Base-by-base conservation (phyloP, 805 yeast genomes). In the Metschnikowia aberdeeniae region DNA sequence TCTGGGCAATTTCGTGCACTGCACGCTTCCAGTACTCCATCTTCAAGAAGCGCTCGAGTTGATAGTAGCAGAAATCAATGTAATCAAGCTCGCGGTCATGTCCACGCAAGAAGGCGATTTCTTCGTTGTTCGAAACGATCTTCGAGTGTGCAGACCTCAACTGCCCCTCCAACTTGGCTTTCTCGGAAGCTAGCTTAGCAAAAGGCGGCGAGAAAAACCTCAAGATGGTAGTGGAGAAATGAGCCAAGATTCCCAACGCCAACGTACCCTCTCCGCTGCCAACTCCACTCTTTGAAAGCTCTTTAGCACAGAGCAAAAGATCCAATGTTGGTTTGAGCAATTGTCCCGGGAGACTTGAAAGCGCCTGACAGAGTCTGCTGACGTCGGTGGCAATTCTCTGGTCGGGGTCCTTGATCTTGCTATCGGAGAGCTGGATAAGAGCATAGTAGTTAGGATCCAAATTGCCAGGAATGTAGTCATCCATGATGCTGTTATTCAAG, bases 201-300 rank as follows among this genome's bases (percentile, higher is more conserved):
- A 90, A 90, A 40, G 93, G 93, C 14, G 98, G 98, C 3, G 96
- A 87, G 54, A 89, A 79, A 42, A 86, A 70, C 53, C 84, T 76
- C 54, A 90, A 68, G 33, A 85, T 68, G 24, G 81, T 73, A 3
- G 96, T 88, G 29, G 96, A 87, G 29, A 84, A 64, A 59, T 88
- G 93, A 3, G 95, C 89, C 43, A 90, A 70, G 38, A 87, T 58
- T 1, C 96, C 96, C 27, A 90, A 72, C 2, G 86, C 76, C 39
- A 90, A 61, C 0, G 89, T 84, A 5, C 90, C 90, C 63, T 86
- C 95, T 4, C 90, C 82, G 51, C 83, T 78, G 12, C 82, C 80
- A 43, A 83, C 86, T 17, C 84, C 86, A 43, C 67, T 74, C 56
- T 70, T 76, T 17, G 86, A 70, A 47, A 89, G 73, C 62, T 86